Evolutionary conservation across 805 yeast genomes (phyloP), one percentile per base, ranked within the genome.

Genomic region (Pichia exigua): DNA sequence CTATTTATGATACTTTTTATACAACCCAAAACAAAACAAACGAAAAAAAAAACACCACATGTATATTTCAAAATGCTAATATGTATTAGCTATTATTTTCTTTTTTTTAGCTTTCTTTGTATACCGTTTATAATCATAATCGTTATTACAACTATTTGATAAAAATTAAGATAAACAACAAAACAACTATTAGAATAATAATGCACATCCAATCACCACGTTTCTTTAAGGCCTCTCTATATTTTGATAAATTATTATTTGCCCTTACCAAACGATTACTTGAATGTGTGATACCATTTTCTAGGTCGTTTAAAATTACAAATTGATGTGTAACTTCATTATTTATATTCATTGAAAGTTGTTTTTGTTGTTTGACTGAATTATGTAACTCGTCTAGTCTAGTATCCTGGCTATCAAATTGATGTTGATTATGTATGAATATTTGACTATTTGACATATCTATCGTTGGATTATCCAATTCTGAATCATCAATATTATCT

Each of bases 181-280:
- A 58, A 21, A 79, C 66, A n/a, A 77, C 42, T 2, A 72, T 58
- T 50, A 79, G 61, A 3, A 72, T 65, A 1, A 75, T 55, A 11
- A 79, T 79, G 0, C 75, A 70, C 32, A 71, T 57, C 73, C 83
- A 78, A 35, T 75, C 77, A 0, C 78, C 77, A 56, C 76, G 75
- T 51, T 75, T 76, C 45, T 68, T 70, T 17, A 78, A 67, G 28
- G 68, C 70, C 18, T 64, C 64, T 38, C 69, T 69, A 48, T 76
- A 76, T 28, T 61, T 63, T 8, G 60, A 64, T 46, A 79, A 57
- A 51, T 73, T 67, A 38, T 62, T 62, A 42, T 66, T 66, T 0
- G 82, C 82, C 32, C 73, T 62, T 3, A 61, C 57, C 15, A 79
- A 59, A 39, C 72, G 68, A 38, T 68, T 59, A 26, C 73, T 74